phyloP scores from a whole-genome alignment of 352 stramenopile species.

The Phytophthora tubulina region DNA sequence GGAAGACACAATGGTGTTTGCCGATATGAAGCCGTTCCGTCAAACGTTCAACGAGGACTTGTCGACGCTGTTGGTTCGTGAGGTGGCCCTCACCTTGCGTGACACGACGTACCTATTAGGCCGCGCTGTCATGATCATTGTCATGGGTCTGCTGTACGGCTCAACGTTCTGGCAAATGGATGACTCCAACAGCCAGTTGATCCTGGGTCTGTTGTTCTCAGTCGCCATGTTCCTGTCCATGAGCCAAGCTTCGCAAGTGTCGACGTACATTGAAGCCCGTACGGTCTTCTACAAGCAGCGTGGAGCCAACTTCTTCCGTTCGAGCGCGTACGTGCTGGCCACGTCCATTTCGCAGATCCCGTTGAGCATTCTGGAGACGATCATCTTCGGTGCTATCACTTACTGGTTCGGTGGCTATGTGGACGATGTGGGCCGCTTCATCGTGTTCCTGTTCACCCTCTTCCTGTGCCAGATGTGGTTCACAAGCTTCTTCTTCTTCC shows the following conservation, averaged over 20 bases:
- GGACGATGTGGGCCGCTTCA: conserved; percentile 45
- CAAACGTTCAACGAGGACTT: conserved; percentile 60
- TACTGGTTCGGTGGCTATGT: conserved; percentile 92
- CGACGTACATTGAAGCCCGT: conserved; percentile 79
- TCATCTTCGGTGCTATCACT: conserved; percentile 85
- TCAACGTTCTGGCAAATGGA: conserved; percentile 75
- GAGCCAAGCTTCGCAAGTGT: conserved; percentile 80
- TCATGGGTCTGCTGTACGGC: conserved; percentile 75
- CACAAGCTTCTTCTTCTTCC: conserved; percentile 75
- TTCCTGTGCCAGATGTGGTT: conserved; percentile 80
- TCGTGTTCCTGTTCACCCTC: conserved; percentile 70
- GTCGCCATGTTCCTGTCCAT: conserved; percentile 88
- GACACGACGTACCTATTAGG: conserved; percentile 63
- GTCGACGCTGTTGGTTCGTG: conserved; percentile 50
- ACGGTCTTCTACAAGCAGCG: conserved; percentile 91
- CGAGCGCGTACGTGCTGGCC: conserved; percentile 84
- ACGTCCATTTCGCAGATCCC: conserved; percentile 57
- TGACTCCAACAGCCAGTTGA: conserved; percentile 59
- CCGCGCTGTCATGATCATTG: conserved; percentile 60
- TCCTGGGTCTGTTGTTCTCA: conserved; percentile 90
- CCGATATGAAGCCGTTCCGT: conserved; percentile 47
- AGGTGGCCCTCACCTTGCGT: conserved; percentile 71
- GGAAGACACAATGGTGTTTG: conserved; percentile 38
- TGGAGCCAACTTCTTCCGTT: conserved; percentile 90
- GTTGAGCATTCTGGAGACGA: conserved; percentile 69